These are phyloP conservation scores for Brasilioporus rufonigricans DNA, from an alignment of 768 basidiomycete species.

Conservation along the genomic window DNA sequence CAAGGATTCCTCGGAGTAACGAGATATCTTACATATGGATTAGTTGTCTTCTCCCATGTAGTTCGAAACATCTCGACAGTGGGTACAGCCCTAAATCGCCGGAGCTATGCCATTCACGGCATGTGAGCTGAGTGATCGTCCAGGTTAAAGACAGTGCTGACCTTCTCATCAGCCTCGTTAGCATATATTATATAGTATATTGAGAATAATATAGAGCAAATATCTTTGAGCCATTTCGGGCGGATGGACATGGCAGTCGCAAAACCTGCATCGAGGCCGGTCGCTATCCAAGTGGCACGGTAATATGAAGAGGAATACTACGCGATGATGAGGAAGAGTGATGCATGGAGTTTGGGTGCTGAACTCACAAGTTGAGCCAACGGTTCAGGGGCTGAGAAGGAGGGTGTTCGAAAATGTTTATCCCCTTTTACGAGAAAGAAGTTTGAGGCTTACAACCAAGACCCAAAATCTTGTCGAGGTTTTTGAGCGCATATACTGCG, in stretches of 20 bases:
- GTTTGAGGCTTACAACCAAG: constrained; percentile 53
- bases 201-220: constrained; percentile 82
- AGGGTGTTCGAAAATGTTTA: neutral
- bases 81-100: constrained; percentile 87
- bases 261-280: constrained; percentile 96
- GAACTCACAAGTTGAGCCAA: constrained; percentile 75
- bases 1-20: constrained; percentile 24
- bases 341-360: neutral
- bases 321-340: constrained; percentile 4
- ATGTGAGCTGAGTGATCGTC: neutral
- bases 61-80: constrained; percentile 94
- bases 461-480: constrained; percentile 84
- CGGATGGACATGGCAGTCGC: constrained; percentile 93
- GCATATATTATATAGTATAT: constrained; percentile 88
- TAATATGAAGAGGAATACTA: constrained; percentile 93
- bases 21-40: constrained; percentile 68
- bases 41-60: constrained; percentile 96
- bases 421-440: neutral
- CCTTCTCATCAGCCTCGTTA: constrained; percentile 95
- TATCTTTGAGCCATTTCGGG: constrained; percentile 87
- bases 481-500: constrained; percentile 74
- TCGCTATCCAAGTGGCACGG: constrained; percentile 92
- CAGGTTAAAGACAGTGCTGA: constrained; percentile 31
- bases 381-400: constrained; percentile 80
- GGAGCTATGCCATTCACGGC: constrained; percentile 52